Conservation (phyloP, 306 rosid species). For the Gastrolobium villosum region DNA sequence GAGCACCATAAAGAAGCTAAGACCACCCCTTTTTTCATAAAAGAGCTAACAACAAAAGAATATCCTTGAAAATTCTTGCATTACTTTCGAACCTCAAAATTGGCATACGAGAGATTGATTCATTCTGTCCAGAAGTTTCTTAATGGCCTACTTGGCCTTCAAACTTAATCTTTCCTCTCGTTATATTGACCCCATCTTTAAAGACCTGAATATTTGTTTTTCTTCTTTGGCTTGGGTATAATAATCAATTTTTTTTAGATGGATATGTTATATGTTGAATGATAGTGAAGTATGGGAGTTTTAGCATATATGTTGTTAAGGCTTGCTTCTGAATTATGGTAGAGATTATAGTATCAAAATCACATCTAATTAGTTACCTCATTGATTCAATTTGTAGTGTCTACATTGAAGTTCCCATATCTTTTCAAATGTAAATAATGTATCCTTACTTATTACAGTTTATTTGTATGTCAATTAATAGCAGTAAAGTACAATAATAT, state of each 20-base stretch:
- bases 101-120: conserved; percentile 37
- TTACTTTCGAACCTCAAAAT: background rate
- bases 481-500: too few species aligned
- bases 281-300: background rate
- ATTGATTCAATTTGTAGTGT: too few species aligned
- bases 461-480: too few species aligned
- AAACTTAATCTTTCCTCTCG: background rate
- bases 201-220: background rate
- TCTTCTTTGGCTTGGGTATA: background rate
- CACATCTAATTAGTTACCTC: too few species aligned
- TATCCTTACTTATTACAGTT: too few species aligned
- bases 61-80: conserved; percentile 5
- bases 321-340: too few species aligned
- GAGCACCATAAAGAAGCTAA: conserved; percentile 25
- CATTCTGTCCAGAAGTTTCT: conserved; percentile 26
- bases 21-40: background rate
- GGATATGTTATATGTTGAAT: background rate
- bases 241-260: conserved; percentile 2
- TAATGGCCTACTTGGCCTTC: background rate
- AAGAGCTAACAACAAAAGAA: background rate
- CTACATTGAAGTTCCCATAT: too few species aligned
- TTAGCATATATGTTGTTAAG: background rate
- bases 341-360: too few species aligned
- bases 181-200: conserved; percentile 14
- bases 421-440: too few species aligned